Evolutionary conservation across 2,329 filamentous ascomycete species (phyloP), one percentile per base, ranked within the genome.

Genomic region (Nemania diffusa): DNA sequence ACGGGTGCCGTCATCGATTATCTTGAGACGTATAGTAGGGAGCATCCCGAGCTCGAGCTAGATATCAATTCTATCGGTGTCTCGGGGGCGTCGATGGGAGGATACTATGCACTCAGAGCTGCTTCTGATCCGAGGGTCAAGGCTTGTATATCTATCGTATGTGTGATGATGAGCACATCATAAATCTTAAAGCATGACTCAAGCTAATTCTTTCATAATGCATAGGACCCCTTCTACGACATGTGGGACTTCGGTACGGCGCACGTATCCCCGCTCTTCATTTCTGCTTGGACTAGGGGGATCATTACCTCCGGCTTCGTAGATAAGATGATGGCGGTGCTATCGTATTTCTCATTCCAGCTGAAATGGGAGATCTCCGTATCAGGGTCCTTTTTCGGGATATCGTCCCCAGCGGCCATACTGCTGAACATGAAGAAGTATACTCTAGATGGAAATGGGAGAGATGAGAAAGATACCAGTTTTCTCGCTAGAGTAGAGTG

Each of bases 361-460:
- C 46, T 74, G 13, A 71, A 69, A 5, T 79, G 77, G 77, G 75
- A 78, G 37, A 74, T 78, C 32, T 70, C 65, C 2, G 69, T 74
- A 26, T 62, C 69, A 0, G 70, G 71, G 24, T 69, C 70, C 46
- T 72, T 72, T n/a, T 73, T 72, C 22, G 77, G 76, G 2, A 5
- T 64, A 2, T 62, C 59, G 15, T 63, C 58, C 8, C 71, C 73
- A 2, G 65, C 76, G 3, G 69, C 74, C 5, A 73, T 78, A 7
- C 70, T 78, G 37, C 68, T 55, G 13, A 55, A 61, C 1, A 72
- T 72, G 72, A 71, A 67, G 55, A 57, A 68, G 13, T 72, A 61
- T 8, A 70, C 67, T 1, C 34, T 70, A 1, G 26, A 53, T 26
- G 50, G 55, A n/a, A 50, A 44, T 9, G 40, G 37, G 29, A 27